These are phyloP conservation scores for Tinospora cordifolia DNA, from an alignment of 164 flowering plant genomes.

Conservation along the genomic window DNA sequence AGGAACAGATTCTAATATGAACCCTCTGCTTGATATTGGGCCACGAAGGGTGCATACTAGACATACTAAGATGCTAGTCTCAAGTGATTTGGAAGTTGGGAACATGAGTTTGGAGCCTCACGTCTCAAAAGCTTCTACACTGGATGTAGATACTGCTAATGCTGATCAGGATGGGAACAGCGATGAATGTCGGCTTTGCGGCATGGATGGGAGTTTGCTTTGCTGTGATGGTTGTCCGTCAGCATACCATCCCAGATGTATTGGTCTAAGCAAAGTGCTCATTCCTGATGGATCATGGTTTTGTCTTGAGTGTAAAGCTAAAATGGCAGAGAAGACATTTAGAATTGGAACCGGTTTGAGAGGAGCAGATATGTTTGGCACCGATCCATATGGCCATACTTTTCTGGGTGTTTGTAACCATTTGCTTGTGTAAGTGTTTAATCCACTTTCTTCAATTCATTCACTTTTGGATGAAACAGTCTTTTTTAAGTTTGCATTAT, in stretches of 20 bases:
- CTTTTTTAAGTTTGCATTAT: neutral
- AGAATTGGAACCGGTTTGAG: conserved; percentile 42
- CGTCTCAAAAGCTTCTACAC: conserved; percentile 20
- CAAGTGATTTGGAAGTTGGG: conserved; percentile 38
- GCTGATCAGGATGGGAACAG: conserved; percentile 59
- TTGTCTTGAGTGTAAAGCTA: conserved; percentile 80
- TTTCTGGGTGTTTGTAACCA: conserved; percentile 83
- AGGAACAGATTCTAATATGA: conserved; percentile 42
- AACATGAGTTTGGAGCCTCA: conserved; percentile 29
- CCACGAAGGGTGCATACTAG: conserved; percentile 73
- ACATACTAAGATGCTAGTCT: conserved; percentile 60
- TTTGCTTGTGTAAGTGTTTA: conserved; percentile 79
- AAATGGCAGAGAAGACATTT: conserved; percentile 41
- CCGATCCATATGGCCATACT: conserved; percentile 59
- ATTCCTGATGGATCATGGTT: conserved; percentile 86
- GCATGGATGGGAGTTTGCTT: conserved; percentile 92
- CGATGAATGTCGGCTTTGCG: conserved; percentile 94
- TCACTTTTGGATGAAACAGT: neutral
- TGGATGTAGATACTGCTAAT: conserved; percentile 24
- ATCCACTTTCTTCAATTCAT: neutral
- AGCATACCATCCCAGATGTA: conserved; percentile 90
- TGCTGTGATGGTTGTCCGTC: conserved; percentile 99
- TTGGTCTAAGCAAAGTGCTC: conserved; percentile 60
- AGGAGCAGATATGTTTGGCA: conserved; percentile 78
- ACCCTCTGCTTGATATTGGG: conserved; percentile 28